These are phyloP conservation scores for Scheffersomyces lignicola DNA, from an alignment of 1,139 yeast genomes.

Conservation along the genomic window DNA sequence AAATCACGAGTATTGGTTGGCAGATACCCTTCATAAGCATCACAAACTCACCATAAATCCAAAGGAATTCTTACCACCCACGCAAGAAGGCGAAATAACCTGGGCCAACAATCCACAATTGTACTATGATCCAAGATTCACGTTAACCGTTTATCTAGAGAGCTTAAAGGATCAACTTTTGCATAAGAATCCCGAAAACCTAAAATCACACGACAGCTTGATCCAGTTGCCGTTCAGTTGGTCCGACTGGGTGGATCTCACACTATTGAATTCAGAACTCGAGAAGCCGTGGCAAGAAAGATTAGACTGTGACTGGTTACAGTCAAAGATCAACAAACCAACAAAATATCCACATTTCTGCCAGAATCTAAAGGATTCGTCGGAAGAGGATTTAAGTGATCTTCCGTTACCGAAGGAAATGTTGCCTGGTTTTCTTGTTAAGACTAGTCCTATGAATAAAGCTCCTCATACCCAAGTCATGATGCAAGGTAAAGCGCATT, in stretches of 20 bases:
- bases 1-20: conserved; percentile 25
- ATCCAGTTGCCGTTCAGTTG: conserved; percentile 36
- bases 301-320: conserved; percentile 34
- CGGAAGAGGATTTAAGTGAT: conserved; percentile 13
- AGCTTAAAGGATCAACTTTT: conserved; percentile 18
- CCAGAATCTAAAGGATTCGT: conserved; percentile 15
- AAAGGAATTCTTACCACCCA: conserved; percentile 19
- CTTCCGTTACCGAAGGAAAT: conserved; percentile 14
- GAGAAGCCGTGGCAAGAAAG: conserved; percentile 34
- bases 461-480: conserved; percentile 32
- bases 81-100: conserved; percentile 10
- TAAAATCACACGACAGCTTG: conserved; percentile 14
- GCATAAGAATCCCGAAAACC: conserved; percentile 18
- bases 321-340: conserved; percentile 22
- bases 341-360: conserved; percentile 23
- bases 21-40: conserved; percentile 23
- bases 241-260: conserved; percentile 33
- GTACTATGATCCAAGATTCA: conserved; percentile 27
- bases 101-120: conserved; percentile 17
- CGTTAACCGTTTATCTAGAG: conserved; percentile 23
- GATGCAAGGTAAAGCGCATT: conserved; percentile 45
- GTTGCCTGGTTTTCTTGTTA: conserved; percentile 48
- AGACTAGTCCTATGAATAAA: conserved; percentile 28
- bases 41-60: conserved; percentile 22
- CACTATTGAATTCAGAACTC: conserved; percentile 41